Evolutionary conservation across 768 basidiomycete species (phyloP), one percentile per base, ranked within the genome.

Genomic region (Russula olivacea): DNA sequence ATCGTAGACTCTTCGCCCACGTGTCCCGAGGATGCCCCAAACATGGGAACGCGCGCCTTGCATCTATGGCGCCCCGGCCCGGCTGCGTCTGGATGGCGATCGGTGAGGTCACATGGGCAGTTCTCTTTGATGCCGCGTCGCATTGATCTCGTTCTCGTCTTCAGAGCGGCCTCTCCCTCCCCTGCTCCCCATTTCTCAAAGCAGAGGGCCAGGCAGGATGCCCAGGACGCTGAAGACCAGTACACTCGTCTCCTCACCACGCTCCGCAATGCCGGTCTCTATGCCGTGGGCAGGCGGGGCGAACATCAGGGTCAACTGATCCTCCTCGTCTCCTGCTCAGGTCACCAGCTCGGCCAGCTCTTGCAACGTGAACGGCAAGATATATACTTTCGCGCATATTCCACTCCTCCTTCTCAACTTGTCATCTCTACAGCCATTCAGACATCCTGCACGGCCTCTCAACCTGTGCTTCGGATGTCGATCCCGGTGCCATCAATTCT

Each of bases 401-500:
- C 38, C 11, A 38, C 50, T 21, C 21, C 14, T 17, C 19, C 10
- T 5, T 38, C 38, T 38, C 40, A 51, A 61, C n/a, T 23, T 7
- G 28, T 50, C 10, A 36, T 49, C 63, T 55, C 30, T 2, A 9
- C 68, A 92, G 88, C 61, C 81, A 86, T 69, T 83, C 85, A 3
- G 91, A 91, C 73, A 92, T 89, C 70, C 74, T 93, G 3, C 85
- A 84, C 53, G 86, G 87, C 12, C 76, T 94, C 34, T 88, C 84
- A n/a, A 80, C 79, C 60, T 78, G 78, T 36, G 73, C 72, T 9
- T 72, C 73, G 9, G 75, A 80, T 40, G 71, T 79, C 25, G 78
- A 80, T 58, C 73, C 75, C 1, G 75, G 75, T 2, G 74, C 81
- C 0, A 74, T 90, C 32, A 83, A 83, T 0, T 81, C 88, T 6